phyloP scores from a whole-genome alignment of 345 rosid species.

The Melastoma malabathricum region DNA sequence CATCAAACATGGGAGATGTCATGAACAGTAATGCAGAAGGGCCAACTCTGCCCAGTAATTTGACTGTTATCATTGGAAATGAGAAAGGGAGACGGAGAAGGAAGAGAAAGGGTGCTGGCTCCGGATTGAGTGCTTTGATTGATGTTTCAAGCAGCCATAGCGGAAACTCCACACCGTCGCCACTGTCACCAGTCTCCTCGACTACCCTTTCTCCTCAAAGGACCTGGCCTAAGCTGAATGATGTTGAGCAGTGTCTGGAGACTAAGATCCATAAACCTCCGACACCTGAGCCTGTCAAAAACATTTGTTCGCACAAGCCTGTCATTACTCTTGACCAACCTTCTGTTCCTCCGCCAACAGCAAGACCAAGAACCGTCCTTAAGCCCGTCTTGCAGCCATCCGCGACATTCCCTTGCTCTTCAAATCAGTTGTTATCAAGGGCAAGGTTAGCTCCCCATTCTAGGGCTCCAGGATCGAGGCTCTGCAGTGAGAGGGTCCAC shows the following conservation, averaged over 20 bases:
- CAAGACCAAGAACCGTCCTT: constrained; percentile 7
- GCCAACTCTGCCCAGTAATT: constrained; percentile 32
- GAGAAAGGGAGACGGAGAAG: constrained; percentile 66
- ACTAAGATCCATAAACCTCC: constrained; percentile 20
- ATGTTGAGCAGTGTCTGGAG: constrained; percentile 11
- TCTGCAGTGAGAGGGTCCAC: constrained; percentile 11
- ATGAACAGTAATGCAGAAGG: constrained; percentile 23
- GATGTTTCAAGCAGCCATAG: constrained; percentile 88
- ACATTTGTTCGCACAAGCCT: constrained; percentile 4
- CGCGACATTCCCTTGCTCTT: constrained; percentile 33
- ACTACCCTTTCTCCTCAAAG: constrained; percentile 17
- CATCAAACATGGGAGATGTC: constrained; percentile 13
- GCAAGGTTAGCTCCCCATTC: constrained; percentile 44
- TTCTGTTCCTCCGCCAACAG: constrained; percentile 4
- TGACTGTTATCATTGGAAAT: constrained; percentile 41
- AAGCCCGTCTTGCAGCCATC: constrained; percentile 34
- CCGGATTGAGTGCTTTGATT: constrained; percentile 20
- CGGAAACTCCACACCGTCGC: constrained; percentile 85
- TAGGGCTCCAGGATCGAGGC: constrained; percentile 67
- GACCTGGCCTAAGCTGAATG: constrained; percentile 20
- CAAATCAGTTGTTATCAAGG: constrained; percentile 22
- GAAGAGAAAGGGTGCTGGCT: constrained; percentile 49
- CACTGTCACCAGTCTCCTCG: constrained; percentile 38
- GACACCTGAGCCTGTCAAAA: constrained; percentile 14
- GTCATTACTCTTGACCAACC: constrained; percentile 4